Evolutionary conservation across 73 alveolate genomes (phyloP), one percentile per base, ranked within the genome.

Genomic region (Tetrahymena elliotti): DNA sequence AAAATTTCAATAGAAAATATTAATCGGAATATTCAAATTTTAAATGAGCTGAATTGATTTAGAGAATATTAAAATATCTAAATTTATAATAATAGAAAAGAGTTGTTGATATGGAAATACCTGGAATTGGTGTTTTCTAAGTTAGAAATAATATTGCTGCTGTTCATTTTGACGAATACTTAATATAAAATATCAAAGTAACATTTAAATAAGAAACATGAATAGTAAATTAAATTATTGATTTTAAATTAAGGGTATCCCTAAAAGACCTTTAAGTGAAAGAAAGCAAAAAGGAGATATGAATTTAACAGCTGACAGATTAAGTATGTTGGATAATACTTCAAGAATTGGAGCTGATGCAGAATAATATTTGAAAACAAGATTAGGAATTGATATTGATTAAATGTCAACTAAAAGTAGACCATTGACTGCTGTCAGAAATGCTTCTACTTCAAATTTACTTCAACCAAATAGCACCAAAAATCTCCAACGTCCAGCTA

Each of bases 201-300:
- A 68, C 1, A 68, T 7, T 1, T 47, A 11, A 68, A 27, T 3
- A 27, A 18, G 7, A 10, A 4, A 18, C 10, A 68, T 18, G 11
- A 27, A 68, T 2, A 2, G 4, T 68, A 16, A 68, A 68, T 31
- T 4, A 27, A 68, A 18, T 68, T 68, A 27, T 22, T 94, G 83
- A 94, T 84, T 37, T 18, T 3, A 37, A 38, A 39, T 16, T 4
- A 33, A 88, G 95, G 96, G 93, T 68, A 83, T 94, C n/a, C 93
- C 96, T 2, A 94, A 94, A 94, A 40, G 96, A 94, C 96, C 96
- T 6, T 38, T 94, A 33, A 84, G 95, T 27, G 96, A 94, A 52
- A 84, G 96, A 47, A 94, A 94, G 52, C 39, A 88, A 27, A 94
- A 53, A 27, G 96, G 96, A 24, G 96, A 94, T 24, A 94, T 94